These are phyloP conservation scores for Argentina anserina DNA, from an alignment of 306 rosid species.

Conservation along the genomic window DNA sequence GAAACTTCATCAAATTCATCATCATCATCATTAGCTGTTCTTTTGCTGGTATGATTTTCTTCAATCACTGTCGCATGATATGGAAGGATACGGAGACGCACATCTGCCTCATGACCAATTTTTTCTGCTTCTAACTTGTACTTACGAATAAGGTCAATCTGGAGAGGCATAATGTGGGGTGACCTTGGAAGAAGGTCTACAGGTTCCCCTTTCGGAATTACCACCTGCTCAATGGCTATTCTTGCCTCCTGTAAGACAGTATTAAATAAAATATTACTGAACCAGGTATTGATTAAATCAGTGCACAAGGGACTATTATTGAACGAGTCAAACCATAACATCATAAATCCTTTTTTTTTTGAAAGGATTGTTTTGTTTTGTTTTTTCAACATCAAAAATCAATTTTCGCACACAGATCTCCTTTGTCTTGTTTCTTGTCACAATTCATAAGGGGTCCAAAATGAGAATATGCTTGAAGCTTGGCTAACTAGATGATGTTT, in stretches of 20 bases:
- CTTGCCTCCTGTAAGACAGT: slow-evolving; percentile 72
- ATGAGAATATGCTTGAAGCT: not conserved
- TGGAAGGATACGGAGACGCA: slow-evolving; percentile 67
- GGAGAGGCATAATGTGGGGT: slow-evolving; percentile 51
- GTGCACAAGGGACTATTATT: not conserved
- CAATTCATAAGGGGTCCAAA: not conserved
- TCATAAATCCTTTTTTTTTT: not conserved
- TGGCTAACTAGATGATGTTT: not conserved
- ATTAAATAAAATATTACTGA: not conserved
- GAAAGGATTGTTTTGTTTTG: no score
- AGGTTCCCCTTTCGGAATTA: slow-evolving; percentile 72
- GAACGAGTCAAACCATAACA: not conserved
- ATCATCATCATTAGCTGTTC: slow-evolving; percentile 21
- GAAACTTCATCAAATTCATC: slow-evolving; percentile 40
- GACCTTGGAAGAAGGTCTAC: slow-evolving; percentile 81
- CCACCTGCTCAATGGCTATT: slow-evolving; percentile 74
- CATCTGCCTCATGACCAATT: slow-evolving; percentile 36
- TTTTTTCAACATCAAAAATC: no score
- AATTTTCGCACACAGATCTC: not conserved
- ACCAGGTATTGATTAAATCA: not conserved
- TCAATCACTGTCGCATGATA: slow-evolving; percentile 28
- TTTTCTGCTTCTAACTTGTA: slow-evolving; percentile 61
- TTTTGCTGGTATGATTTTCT: slow-evolving; percentile 21
- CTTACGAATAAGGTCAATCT: slow-evolving; percentile 59
- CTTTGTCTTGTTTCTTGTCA: not conserved